A percentile compares a stretch with the other conserved stretches of the same genome.
Conservation (phyloP, 495 filamentous ascomycete species). For the Penicillium canescens region DNA sequence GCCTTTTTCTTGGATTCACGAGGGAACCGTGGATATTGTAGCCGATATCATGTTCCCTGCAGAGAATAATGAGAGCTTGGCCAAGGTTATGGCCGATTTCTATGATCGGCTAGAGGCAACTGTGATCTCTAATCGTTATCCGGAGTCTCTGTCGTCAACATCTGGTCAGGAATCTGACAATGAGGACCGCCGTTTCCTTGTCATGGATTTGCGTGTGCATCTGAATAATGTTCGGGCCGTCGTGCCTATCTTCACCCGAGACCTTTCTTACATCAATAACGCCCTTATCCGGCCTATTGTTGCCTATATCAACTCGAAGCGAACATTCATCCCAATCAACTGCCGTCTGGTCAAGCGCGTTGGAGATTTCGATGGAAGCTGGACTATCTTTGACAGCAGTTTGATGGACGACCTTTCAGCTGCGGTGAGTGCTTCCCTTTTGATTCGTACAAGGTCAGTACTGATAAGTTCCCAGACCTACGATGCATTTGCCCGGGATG, state of each 20-base stretch:
- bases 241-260: conserved; percentile 85
- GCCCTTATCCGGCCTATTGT: conserved; percentile 94
- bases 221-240: conserved; percentile 90
- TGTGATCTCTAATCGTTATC: conserved; percentile 69
- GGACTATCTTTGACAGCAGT: conserved; percentile 92
- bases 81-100: conserved; percentile 89
- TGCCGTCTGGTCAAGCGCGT: conserved; percentile 89
- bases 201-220: conserved; percentile 87
- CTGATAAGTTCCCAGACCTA: conserved; percentile 61
- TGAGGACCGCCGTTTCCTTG: conserved; percentile 68
- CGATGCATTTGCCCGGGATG: conserved; percentile 84
- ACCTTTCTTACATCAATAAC: conserved; percentile 94
- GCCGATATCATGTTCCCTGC: conserved; percentile 91
- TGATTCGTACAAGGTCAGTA: background rate
- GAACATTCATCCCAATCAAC: conserved; percentile 90
- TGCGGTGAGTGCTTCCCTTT: conserved; percentile 54
- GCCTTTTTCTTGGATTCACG: conserved; percentile 95
- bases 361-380: conserved; percentile 90
- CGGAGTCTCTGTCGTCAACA: conserved; percentile 18
- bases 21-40: conserved; percentile 94
- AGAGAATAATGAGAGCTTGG: conserved; percentile 81
- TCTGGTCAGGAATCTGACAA: conserved; percentile 13
- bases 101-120: conserved; percentile 93
- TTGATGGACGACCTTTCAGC: conserved; percentile 94
- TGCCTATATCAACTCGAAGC: conserved; percentile 95